Base-by-base conservation (phyloP, 2,329 filamentous ascomycete species). In the Aspergillus pseudoglaucus region DNA sequence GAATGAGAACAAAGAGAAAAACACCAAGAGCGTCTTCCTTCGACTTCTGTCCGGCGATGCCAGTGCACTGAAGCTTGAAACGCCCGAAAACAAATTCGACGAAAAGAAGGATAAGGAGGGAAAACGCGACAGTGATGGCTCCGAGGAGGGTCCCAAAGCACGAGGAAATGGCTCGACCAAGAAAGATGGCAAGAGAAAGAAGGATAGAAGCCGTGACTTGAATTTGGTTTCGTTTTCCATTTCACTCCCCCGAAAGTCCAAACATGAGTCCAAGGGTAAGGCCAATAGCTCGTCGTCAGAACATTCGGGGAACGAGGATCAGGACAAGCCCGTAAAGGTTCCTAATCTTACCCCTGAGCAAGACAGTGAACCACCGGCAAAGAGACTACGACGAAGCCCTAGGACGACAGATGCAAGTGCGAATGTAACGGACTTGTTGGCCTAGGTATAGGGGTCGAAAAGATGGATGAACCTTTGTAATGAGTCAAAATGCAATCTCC, bases 1-100 rank as follows among this genome's bases (percentile, higher is more conserved):
- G 30, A 38, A 35, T 10, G 74, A 74, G 7, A 78, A 76, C 52
- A 67, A 73, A n/a, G 78, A 77, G 55, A 76, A 73, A 9, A 9
- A 30, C 23, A 51, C 51, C n/a, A 47, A 56, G 8, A 14, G 44
- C 15, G 39, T 67, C 25, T 60, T 67, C 47, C 46, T 53, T 45
- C 59, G 64, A 12, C 46, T 68, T 8, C 55, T 61, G 32, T 62
- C 60, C 10, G 55, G 59, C 6, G 50, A 61, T 25, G 41, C 56
- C 20, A 60, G 51, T n/a, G 8, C 50, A 6, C 48, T 51, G 17
- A 43, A 3, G 27, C 32, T 14, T 14, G 41, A 53, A 27, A 17
- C 30, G 9, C 10, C 30, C 18, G 39, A 52, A 15, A 42, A 43
- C 2, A 49, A 48, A 17, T 17, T 41, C 14, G 22, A 48, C 35